Evolutionary conservation across 805 yeast species (phyloP).

Genomic region (Pichia rugopelliculosa): DNA sequence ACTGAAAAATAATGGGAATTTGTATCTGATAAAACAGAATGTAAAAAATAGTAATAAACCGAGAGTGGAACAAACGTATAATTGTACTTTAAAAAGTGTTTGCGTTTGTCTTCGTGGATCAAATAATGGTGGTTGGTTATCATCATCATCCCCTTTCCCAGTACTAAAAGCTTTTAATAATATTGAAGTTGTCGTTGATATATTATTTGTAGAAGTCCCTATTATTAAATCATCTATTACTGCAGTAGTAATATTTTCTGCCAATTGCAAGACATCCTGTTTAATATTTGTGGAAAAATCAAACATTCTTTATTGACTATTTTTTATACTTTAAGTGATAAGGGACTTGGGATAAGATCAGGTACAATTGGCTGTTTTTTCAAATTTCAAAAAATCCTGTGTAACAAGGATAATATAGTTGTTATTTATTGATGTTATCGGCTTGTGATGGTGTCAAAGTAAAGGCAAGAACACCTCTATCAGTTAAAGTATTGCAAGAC

Average conservation of each 20-base stretch:
- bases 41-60: slow-evolving; percentile 40
- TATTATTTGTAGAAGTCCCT: neutral
- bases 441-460: too few relatives aligned
- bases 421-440: too few relatives aligned
- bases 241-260: neutral
- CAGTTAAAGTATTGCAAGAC: too few relatives aligned
- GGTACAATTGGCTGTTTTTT: too few relatives aligned
- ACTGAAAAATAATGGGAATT: slow-evolving; percentile 53
- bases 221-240: neutral
- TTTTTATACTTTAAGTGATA: too few relatives aligned
- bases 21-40: slow-evolving; percentile 44
- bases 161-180: neutral
- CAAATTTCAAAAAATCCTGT: too few relatives aligned
- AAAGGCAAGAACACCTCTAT: too few relatives aligned
- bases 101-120: slow-evolving; percentile 39
- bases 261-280: neutral
- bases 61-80: slow-evolving; percentile 39
- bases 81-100: slow-evolving; percentile 51
- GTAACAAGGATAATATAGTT: too few relatives aligned
- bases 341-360: too few relatives aligned
- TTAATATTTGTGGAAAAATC: neutral
- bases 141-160: neutral
- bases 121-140: slow-evolving; percentile 33
- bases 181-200: neutral
- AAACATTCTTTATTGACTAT: neutral